These are phyloP conservation scores for Butyriboletus loyo DNA, from an alignment of 768 basidiomycete species.

Conservation along the genomic window DNA sequence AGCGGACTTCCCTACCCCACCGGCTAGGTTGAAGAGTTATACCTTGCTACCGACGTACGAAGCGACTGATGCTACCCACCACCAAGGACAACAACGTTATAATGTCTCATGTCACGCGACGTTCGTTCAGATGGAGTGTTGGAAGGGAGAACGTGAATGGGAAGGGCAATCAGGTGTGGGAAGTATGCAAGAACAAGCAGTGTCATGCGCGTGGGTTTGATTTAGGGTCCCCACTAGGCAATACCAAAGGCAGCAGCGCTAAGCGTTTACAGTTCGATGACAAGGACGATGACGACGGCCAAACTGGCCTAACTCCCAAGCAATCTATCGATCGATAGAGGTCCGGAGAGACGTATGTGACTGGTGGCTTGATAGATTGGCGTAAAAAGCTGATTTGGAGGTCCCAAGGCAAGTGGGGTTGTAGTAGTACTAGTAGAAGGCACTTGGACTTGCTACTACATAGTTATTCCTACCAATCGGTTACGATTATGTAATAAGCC, in stretches of 20 bases:
- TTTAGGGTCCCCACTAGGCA: slow-evolving; percentile 1
- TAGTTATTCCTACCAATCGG: too few relatives aligned
- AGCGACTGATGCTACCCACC: slow-evolving; percentile 44
- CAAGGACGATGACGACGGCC: neutral
- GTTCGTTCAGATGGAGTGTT: slow-evolving; percentile 1
- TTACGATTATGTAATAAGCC: slow-evolving; percentile 15
- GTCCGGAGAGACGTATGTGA: neutral
- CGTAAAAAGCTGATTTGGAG: neutral
- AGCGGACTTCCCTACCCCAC: slow-evolving; percentile 87
- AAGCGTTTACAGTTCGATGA: neutral
- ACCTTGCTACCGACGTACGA: neutral
- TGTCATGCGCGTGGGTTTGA: slow-evolving; percentile 9
- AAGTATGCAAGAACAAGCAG: slow-evolving; percentile 18
- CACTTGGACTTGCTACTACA: neutral
- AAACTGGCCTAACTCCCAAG: slow-evolving; percentile 3
- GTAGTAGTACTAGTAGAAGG: too few relatives aligned
- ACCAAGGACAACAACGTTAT: slow-evolving; percentile 77
- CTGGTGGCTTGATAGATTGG: neutral
- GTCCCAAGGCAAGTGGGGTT: too few relatives aligned
- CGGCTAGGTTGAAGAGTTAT: slow-evolving; percentile 46
- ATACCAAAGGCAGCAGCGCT: slow-evolving; percentile 3
- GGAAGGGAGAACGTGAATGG: slow-evolving; percentile 8
- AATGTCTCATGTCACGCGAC: slow-evolving; percentile 55
- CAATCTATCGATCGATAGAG: neutral
- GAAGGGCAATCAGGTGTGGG: slow-evolving; percentile 17